Conservation (phyloP, 495 filamentous ascomycete genomes). For the Aspergillus bridgeri region DNA sequence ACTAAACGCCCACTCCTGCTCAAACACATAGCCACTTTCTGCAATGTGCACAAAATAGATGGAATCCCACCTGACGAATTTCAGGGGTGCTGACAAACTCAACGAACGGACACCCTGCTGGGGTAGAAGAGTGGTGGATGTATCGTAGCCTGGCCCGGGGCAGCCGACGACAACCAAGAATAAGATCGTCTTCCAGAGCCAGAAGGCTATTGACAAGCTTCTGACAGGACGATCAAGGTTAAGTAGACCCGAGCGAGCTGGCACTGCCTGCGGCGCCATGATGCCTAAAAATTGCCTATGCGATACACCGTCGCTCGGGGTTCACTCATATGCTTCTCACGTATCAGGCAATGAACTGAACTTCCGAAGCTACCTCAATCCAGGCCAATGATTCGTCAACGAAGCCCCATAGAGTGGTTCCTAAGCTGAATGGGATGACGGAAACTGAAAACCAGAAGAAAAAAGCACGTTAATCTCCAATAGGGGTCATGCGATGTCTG, state of each 20-base stretch:
- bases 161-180: constrained; percentile 58
- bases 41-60: constrained; percentile 77
- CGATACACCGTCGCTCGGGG: background rate
- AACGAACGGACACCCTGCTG: constrained; percentile 15
- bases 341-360: background rate
- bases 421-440: background rate
- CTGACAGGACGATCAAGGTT: constrained; percentile 32
- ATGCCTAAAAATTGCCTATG: background rate
- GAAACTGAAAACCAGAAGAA: background rate
- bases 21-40: constrained; percentile 71
- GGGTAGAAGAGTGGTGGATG: constrained; percentile 66
- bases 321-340: background rate
- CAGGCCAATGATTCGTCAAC: background rate
- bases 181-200: constrained; percentile 71
- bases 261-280: constrained; percentile 6
- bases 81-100: constrained; percentile 31
- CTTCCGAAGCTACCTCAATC: background rate
- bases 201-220: constrained; percentile 36
- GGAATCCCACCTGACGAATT: constrained; percentile 84
- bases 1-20: constrained; percentile 97
- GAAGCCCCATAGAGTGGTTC: background rate
- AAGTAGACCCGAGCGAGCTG: constrained; percentile 22
- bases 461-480: background rate
- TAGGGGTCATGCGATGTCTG: background rate
- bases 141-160: constrained; percentile 83